Evolutionary conservation across 345 rosid species (phyloP), one percentile per base, ranked within the genome.

Genomic region (Geranium rotundifolium): DNA sequence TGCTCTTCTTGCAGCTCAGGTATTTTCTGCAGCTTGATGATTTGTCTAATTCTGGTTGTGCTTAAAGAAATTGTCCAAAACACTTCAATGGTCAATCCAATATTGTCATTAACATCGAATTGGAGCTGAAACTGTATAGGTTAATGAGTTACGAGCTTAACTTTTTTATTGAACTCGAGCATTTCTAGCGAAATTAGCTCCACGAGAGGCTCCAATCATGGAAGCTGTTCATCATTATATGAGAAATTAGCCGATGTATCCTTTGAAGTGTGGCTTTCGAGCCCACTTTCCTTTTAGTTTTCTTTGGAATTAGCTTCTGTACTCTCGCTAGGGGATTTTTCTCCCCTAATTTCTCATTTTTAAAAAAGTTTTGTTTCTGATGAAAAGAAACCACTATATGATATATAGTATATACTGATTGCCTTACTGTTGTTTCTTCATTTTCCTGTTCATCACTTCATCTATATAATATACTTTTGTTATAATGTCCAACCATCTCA

Each of bases 1-100:
- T 63, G 78, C 88, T 2, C 67, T 67, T 54, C 80, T 92, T 57
- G 84, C 95, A 18, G 91, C 93, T 67, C 96, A 87, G 96, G 96
- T 92, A 73, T 69, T 65, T 4, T 29, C 9, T n/a, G 66, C 9
- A 3, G 46, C 1, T 37, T 37, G 46, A 5, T 37, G 46, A 10
- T 37, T 37, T 37, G 46, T 37, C 46, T 37, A 3, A 37, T 37
- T 37, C 7, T 37, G 46, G 46, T n/a, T n/a, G n/a, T n/a, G n/a
- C n/a, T n/a, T n/a, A 10, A 10, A 10, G 46, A 5, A 37, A 0
- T 6, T 37, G 46, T 1, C 46, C 12, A 3, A 10, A 37, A 1
- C 7, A 37, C 7, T 37, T 46, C 15, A 7, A 9, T 46, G 52
- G 16, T 14, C 15, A 10, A 4, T 41, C 12, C 14, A 3, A 41